Evolutionary conservation across 2,329 filamentous ascomycete species (phyloP).

Genomic region (Akanthomyces dipterigenus): DNA sequence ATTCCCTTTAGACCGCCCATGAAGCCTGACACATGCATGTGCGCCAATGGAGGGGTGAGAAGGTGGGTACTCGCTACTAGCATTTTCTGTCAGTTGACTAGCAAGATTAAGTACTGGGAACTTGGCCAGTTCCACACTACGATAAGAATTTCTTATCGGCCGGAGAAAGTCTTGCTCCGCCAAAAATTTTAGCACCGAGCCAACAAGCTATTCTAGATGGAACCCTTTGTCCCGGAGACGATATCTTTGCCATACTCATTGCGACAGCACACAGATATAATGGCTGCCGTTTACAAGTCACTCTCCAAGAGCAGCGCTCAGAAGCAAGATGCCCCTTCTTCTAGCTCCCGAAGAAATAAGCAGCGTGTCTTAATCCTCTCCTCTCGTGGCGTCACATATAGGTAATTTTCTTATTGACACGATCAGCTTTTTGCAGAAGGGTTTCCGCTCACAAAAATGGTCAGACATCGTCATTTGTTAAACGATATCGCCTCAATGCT

Average conservation of each 20-base stretch:
- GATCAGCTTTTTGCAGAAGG: background rate
- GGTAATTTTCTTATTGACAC: constrained; percentile 41
- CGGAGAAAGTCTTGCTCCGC: constrained; percentile 23
- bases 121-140: background rate
- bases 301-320: constrained; percentile 53
- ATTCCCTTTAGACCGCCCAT: background rate
- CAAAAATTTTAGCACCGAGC: constrained; percentile 21
- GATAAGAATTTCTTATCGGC: constrained; percentile 28
- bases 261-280: constrained; percentile 25
- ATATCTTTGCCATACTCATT: background rate
- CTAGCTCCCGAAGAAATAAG: constrained; percentile 55
- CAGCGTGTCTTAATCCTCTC: constrained; percentile 83
- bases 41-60: background rate
- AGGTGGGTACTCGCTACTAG: background rate
- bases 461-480: constrained; percentile 84
- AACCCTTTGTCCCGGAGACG: background rate
- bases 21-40: background rate
- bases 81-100: background rate
- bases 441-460: constrained; percentile 8
- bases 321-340: constrained; percentile 42
- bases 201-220: background rate
- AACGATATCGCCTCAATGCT: constrained; percentile 84
- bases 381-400: constrained; percentile 84
- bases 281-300: constrained; percentile 72
- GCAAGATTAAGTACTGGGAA: background rate